These are phyloP conservation scores for Prunus salicina DNA, from an alignment of 306 rosid genomes.

Conservation along the genomic window DNA sequence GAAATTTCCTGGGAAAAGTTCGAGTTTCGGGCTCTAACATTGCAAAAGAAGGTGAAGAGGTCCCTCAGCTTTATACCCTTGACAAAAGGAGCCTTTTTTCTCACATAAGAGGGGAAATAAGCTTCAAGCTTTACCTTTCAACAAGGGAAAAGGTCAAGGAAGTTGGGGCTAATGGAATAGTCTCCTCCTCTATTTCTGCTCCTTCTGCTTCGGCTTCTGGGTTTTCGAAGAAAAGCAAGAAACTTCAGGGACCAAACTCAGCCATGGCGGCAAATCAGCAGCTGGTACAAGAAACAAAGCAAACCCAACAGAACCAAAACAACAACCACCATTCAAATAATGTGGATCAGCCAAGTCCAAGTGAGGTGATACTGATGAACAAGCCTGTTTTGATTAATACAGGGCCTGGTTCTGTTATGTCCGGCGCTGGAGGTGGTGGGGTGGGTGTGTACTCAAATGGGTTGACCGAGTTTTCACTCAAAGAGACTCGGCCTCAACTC, in stretches of 20 bases:
- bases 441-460: slow-evolving; percentile 22
- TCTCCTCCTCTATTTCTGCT: slow-evolving; percentile 12
- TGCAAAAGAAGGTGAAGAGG: slow-evolving; percentile 44
- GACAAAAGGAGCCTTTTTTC: slow-evolving; percentile 62
- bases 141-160: slow-evolving; percentile 26
- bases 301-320: slow-evolving; percentile 29
- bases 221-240: slow-evolving; percentile 47
- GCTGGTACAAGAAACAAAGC: slow-evolving; percentile 25
- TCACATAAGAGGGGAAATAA: slow-evolving; percentile 57
- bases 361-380: slow-evolving; percentile 21
- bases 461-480: slow-evolving; percentile 46
- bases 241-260: slow-evolving; percentile 34
- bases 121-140: slow-evolving; percentile 50
- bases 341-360: slow-evolving; percentile 28
- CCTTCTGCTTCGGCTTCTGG: slow-evolving; percentile 22
- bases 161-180: slow-evolving; percentile 26
- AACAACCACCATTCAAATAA: slow-evolving; percentile 34
- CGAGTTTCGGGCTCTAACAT: slow-evolving; percentile 53
- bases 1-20: slow-evolving; percentile 60
- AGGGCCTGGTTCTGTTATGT: slow-evolving; percentile 26
- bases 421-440: slow-evolving; percentile 24
- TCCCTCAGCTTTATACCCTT: slow-evolving; percentile 38
- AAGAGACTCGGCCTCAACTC: slow-evolving; percentile 57
- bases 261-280: slow-evolving; percentile 32
- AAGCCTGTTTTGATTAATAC: slow-evolving; percentile 41